phyloP scores from a whole-genome alignment of 306 rosid species.

The Sphenostylis stenocarpa region DNA sequence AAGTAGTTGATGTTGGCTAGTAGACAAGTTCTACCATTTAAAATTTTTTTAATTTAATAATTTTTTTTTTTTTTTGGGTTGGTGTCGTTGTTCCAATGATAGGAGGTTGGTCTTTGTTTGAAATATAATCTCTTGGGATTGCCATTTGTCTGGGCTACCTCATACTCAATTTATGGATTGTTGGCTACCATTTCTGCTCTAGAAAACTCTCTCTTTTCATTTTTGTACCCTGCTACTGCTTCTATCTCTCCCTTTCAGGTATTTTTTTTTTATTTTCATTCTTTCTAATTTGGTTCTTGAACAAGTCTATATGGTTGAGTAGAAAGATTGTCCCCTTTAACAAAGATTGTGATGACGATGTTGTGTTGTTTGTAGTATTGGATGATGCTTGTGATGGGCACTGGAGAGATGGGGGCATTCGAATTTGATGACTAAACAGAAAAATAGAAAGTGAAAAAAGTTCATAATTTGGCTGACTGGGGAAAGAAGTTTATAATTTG shows the following conservation, averaged over 20 bases:
- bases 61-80: constrained; percentile 49
- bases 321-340: neutral
- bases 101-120: constrained; percentile 63
- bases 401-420: constrained; percentile 7
- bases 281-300: neutral
- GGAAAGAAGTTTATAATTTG: neutral
- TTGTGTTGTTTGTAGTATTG: constrained; percentile 20
- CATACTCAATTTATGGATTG: constrained; percentile 17
- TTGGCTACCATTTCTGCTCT: neutral
- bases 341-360: constrained; percentile 1
- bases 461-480: too few species aligned
- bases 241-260: constrained; percentile 26
- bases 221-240: neutral
- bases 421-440: constrained; percentile 1
- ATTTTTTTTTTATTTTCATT: neutral
- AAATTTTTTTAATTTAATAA: neutral
- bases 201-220: neutral
- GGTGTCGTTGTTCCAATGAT: constrained; percentile 86
- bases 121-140: constrained; percentile 57
- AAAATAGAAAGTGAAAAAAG: constrained; percentile 15
- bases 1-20: constrained; percentile 55
- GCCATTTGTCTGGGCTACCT: constrained; percentile 56
- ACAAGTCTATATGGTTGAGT: neutral
- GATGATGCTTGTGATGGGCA: constrained; percentile 18
- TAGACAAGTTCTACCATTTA: constrained; percentile 14